Conservation (phyloP, 768 basidiomycete species). For the Psilocybe cubensis region DNA sequence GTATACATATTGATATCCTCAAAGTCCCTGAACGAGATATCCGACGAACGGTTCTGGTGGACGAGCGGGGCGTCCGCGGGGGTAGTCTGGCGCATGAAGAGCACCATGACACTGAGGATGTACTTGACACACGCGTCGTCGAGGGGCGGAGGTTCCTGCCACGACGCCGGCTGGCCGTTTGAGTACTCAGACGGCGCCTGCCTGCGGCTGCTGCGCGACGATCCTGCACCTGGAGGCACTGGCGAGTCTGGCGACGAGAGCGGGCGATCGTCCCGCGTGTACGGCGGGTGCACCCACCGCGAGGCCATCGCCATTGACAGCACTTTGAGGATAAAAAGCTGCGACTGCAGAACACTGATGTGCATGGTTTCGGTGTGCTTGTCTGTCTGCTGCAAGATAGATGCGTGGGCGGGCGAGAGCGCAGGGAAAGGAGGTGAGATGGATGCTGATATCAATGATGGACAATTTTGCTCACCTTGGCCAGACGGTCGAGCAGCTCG, state of each 20-base stretch:
- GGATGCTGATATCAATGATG: no score
- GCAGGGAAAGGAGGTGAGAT: no score
- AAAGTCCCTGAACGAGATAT: slow-evolving; percentile 73
- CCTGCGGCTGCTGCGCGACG: slow-evolving; percentile 26
- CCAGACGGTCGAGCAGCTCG: slow-evolving; percentile 76
- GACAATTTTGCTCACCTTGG: slow-evolving; percentile 77
- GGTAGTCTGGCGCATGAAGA: slow-evolving; percentile 78
- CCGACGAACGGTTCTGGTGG: slow-evolving; percentile 61
- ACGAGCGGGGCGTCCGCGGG: slow-evolving; percentile 55
- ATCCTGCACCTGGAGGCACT: slow-evolving; percentile 33
- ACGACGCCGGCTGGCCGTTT: slow-evolving; percentile 42
- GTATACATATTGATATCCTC: slow-evolving; percentile 42
- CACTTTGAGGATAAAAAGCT: slow-evolving; percentile 84
- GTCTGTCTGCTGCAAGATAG: slow-evolving; percentile 53
- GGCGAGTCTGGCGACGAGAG: slow-evolving; percentile 42
- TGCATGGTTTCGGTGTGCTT: slow-evolving; percentile 49
- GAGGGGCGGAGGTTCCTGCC: slow-evolving; percentile 70
- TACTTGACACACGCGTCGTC: slow-evolving; percentile 85
- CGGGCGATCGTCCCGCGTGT: slow-evolving; percentile 39
- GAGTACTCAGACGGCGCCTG: slow-evolving; percentile 48
- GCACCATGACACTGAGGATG: slow-evolving; percentile 78
- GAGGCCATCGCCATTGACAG: slow-evolving; percentile 78
- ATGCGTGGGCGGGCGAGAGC: not conserved
- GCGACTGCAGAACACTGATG: slow-evolving; percentile 82
- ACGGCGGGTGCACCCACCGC: slow-evolving; percentile 60